These are phyloP conservation scores for Ascosphaera apis DNA, from an alignment of 2,329 filamentous ascomycete genomes.

Conservation along the genomic window DNA sequence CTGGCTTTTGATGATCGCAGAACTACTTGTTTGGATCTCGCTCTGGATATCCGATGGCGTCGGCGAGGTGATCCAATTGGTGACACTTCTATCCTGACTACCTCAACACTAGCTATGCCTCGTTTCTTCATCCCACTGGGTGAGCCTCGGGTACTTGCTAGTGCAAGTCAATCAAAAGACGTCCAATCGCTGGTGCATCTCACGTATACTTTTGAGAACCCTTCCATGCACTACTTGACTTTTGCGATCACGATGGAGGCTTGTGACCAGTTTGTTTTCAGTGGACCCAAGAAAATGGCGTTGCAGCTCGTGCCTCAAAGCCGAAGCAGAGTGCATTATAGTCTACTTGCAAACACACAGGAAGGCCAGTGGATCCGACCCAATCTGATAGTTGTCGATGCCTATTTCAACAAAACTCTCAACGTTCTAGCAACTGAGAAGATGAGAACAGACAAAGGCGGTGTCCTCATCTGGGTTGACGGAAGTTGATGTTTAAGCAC, in stretches of 20 bases:
- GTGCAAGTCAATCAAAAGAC: slow-evolving; percentile 15
- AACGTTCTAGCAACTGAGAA: slow-evolving; percentile 59
- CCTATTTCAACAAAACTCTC: slow-evolving; percentile 80
- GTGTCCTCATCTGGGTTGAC: slow-evolving; percentile 22
- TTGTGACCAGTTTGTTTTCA: slow-evolving; percentile 80
- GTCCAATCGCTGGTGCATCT: slow-evolving; percentile 21
- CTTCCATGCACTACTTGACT: slow-evolving; percentile 79
- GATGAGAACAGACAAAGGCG: slow-evolving; percentile 32
- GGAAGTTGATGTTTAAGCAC: slow-evolving; percentile 5
- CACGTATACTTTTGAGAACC: slow-evolving; percentile 66
- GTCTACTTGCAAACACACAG: slow-evolving; percentile 44
- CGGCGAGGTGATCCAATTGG: slow-evolving; percentile 23
- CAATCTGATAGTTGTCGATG: slow-evolving; percentile 56
- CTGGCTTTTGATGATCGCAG: slow-evolving; percentile 58
- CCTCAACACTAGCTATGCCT: slow-evolving; percentile 50
- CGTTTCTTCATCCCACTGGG: slow-evolving; percentile 57
- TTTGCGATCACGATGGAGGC: slow-evolving; percentile 87
- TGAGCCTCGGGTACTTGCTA: slow-evolving; percentile 61
- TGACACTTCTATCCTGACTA: slow-evolving; percentile 4
- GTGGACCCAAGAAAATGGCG: slow-evolving; percentile 59
- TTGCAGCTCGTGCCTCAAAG: slow-evolving; percentile 67
- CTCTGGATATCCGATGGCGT: slow-evolving; percentile 55
- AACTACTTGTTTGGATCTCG: slow-evolving; percentile 49
- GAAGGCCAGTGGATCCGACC: slow-evolving; percentile 46
- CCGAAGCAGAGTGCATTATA: slow-evolving; percentile 48